Evolutionary conservation across 2,329 filamentous ascomycete species (phyloP).

Genomic region (Neofusicoccum kwambonambiense): DNA sequence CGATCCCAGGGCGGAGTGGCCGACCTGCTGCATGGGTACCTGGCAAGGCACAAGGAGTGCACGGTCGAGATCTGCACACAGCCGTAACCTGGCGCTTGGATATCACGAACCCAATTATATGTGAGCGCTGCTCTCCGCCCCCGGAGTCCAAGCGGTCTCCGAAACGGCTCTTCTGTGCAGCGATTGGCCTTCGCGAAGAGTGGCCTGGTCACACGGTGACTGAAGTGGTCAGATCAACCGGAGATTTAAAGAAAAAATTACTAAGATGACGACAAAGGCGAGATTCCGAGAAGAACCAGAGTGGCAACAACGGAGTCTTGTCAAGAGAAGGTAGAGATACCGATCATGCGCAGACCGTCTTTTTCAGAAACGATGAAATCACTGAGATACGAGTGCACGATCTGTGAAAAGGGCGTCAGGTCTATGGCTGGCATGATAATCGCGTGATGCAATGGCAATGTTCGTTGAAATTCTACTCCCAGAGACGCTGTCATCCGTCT

Average conservation of each 20-base stretch:
- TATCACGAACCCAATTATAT: background rate
- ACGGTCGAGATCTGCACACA: constrained; percentile 6
- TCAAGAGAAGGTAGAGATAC: background rate
- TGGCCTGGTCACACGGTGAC: background rate
- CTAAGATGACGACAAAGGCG: background rate
- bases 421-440: no score
- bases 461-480: background rate
- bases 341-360: background rate
- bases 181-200: background rate
- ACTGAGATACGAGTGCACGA: no score
- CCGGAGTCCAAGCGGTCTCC: background rate
- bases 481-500: background rate
- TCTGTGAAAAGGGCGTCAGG: no score
- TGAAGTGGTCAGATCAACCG: background rate
- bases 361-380: background rate
- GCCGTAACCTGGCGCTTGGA: background rate
- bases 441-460: background rate
- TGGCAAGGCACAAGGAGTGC: background rate
- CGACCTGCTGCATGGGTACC: constrained; percentile 3
- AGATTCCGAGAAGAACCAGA: background rate
- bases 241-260: background rate
- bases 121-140: background rate
- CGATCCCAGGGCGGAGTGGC: background rate
- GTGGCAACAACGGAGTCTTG: no score
- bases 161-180: background rate